Percentiles rank a stretch among this genome's conserved stretches.
Conservation (phyloP, 495 filamentous ascomycete species). For the Penicillium steckii region DNA sequence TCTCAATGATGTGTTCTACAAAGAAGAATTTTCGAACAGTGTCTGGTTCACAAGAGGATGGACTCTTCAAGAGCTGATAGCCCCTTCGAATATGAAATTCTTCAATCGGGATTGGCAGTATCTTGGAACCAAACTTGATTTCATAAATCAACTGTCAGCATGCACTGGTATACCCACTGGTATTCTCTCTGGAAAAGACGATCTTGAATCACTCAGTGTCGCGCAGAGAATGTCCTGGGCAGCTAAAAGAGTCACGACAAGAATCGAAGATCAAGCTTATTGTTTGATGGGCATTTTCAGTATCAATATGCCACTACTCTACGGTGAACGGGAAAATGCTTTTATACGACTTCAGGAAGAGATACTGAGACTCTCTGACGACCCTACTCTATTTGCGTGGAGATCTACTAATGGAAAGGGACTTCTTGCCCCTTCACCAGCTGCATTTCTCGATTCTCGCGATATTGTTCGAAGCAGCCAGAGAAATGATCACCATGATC, state of each 20-base stretch:
- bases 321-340: conserved; percentile 38
- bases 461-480: too few species aligned
- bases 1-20: conserved; percentile 21
- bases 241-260: neutral
- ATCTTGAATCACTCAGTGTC: neutral
- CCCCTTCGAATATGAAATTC: conserved; percentile 22
- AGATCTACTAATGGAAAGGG: too few species aligned
- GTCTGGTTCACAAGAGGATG: conserved; percentile 27
- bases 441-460: too few species aligned
- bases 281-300: conserved; percentile 43
- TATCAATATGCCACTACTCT: conserved; percentile 45
- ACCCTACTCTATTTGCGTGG: conserved; percentile 6
- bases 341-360: conserved; percentile 36
- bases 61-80: conserved; percentile 28
- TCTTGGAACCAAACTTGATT: neutral
- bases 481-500: too few species aligned
- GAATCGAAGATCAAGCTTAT: conserved; percentile 40
- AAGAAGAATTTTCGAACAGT: neutral
- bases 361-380: conserved; percentile 15
- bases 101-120: conserved; percentile 14
- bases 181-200: neutral
- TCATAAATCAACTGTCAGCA: neutral
- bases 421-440: too few species aligned
- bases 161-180: neutral
- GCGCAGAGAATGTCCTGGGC: neutral